Percentiles rank a stretch among this genome's conserved stretches.
Conservation (phyloP, 106 monocot species). For the Ottelia alismoides region DNA sequence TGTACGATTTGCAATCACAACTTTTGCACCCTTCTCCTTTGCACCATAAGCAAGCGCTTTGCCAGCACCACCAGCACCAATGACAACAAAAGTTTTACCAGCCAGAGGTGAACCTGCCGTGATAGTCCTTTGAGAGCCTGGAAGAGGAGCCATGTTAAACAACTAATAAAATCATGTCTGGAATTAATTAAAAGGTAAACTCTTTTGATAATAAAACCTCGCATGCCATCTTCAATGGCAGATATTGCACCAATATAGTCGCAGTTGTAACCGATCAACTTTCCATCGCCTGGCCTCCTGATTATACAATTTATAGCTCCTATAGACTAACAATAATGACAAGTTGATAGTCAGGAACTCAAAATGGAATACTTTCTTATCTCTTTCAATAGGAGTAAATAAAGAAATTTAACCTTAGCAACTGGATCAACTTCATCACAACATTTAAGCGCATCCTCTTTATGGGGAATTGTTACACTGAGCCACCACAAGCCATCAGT, state of each 20-base stretch:
- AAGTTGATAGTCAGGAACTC: not conserved
- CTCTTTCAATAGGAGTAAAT: too few relatives aligned
- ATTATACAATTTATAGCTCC: constrained; percentile 91
- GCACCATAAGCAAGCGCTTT: constrained; percentile 97
- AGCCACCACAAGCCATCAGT: too few relatives aligned
- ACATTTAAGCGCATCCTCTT: constrained; percentile 58
- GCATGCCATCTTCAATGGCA: constrained; percentile 93
- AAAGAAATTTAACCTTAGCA: too few relatives aligned
- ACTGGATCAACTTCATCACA: constrained; percentile 91
- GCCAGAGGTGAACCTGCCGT: constrained; percentile 57
- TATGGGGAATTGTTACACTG: constrained; percentile 68
- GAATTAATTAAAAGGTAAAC: too few relatives aligned
- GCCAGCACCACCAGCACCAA: constrained; percentile 99
- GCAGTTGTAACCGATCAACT: constrained; percentile 84
- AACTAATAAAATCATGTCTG: not conserved
- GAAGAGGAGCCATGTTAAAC: not conserved
- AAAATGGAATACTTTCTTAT: too few relatives aligned
- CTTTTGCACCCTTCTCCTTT: constrained; percentile 83
- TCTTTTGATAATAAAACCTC: constrained; percentile 47
- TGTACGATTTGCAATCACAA: constrained; percentile 86
- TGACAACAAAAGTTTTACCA: constrained; percentile 73
- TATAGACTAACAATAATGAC: constrained; percentile 45
- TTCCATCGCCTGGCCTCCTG: constrained; percentile 66
- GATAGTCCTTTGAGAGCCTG: constrained; percentile 38
- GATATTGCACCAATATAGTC: constrained; percentile 95